Evolutionary conservation across 495 filamentous ascomycete species (phyloP), one percentile per base, ranked within the genome.

Genomic region (Echria macrotheca): DNA sequence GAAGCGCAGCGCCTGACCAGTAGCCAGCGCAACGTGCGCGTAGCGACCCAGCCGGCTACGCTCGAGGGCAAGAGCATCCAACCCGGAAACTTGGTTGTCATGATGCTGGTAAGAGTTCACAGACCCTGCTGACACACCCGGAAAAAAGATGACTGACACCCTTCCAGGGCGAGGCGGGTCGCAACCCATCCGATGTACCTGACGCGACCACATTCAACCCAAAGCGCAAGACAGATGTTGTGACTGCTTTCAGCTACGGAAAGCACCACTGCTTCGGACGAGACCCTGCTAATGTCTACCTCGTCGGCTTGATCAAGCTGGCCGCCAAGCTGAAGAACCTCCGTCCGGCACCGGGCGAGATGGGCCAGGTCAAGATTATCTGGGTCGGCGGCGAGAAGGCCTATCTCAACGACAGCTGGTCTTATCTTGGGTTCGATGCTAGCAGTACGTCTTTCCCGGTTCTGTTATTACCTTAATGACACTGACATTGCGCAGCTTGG

Each of bases 371-470:
- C 38, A 68, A 65, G 60, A 62, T 58, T 0, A 65, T 69, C 47
- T 53, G 44, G 9, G 48, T 67, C 29, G 63, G 60, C 33, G 33
- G 48, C 4, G 56, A 66, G 52, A 61, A 61, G 47, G 53, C 54
- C 24, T 67, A 61, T 47, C 59, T 69, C 31, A 67, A 69, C 24
- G 64, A 69, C 29, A 69, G 60, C 44, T 69, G 66, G 66, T 66
- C 62, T n/a, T 66, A 61, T 23, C 53, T 69, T 17, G 55, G 54
- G 22, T 67, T 64, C 41, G 66, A 69, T 29, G 59, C 64, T 4
- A 52, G 44, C 29, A 52, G 54, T 56, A 45, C 59, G 59, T 49
- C 21, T 36, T 21, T 17, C 26, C 17, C n/a, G 14, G 4, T 29
- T 28, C 12, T 15, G 15, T 39, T 33, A 31, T 39, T 1, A 18